These are phyloP conservation scores for Eutrema heterophyllum DNA, from an alignment of 345 rosid species.

Conservation along the genomic window DNA sequence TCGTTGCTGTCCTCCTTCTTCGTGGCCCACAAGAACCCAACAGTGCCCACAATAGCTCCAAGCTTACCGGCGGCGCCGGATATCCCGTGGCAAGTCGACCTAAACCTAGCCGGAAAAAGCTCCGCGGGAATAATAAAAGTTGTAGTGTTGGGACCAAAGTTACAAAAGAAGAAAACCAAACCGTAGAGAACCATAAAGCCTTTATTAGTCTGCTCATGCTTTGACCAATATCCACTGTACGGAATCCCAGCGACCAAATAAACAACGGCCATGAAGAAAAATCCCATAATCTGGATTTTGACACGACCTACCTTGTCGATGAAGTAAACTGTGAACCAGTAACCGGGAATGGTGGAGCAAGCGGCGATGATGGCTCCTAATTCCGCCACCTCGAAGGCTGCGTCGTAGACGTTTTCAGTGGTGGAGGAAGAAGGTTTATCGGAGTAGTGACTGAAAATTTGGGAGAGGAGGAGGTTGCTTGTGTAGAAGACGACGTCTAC, in stretches of 20 bases:
- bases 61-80: constrained; percentile 70
- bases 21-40: constrained; percentile 54
- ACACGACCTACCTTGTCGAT: constrained; percentile 67
- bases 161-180: constrained; percentile 63
- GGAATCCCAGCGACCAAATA: constrained; percentile 46
- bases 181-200: constrained; percentile 51
- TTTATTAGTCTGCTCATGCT: neutral
- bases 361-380: constrained; percentile 48
- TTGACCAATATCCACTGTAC: constrained; percentile 35
- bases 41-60: constrained; percentile 69
- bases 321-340: constrained; percentile 57
- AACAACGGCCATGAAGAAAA: constrained; percentile 54
- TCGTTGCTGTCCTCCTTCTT: neutral
- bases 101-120: constrained; percentile 72
- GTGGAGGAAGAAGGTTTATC: neutral
- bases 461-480: constrained; percentile 59
- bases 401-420: constrained; percentile 28
- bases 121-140: constrained; percentile 79
- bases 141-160: constrained; percentile 80
- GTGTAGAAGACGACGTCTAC: constrained; percentile 63
- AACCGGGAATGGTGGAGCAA: constrained; percentile 63
- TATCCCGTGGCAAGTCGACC: constrained; percentile 78
- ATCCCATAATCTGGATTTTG: constrained; percentile 58
- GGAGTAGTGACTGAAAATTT: constrained; percentile 34
- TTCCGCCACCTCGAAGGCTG: constrained; percentile 40